A percentile compares a stretch with the other conserved stretches of the same genome.
Evolutionary conservation across 805 yeast genomes (phyloP).

Genomic region (Nadsonia fulvescens): DNA sequence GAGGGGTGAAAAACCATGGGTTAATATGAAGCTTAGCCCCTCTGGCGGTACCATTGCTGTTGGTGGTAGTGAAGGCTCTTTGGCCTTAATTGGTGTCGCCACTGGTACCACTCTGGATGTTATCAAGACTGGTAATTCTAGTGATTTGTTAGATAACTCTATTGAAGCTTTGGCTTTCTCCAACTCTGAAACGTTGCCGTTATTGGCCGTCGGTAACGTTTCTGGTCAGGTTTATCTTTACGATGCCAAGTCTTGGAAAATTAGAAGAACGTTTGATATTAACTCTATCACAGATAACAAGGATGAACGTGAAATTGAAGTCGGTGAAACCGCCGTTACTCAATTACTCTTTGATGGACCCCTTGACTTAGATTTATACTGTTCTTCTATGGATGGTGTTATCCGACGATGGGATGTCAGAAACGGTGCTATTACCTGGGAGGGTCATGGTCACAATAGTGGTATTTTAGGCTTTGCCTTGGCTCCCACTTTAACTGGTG

Average conservation of each 20-base stretch:
- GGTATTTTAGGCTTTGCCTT: slow-evolving; percentile 78
- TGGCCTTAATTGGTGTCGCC: slow-evolving; percentile 60
- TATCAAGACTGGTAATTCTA: slow-evolving; percentile 38
- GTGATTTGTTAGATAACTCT: slow-evolving; percentile 27
- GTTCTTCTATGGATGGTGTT: slow-evolving; percentile 69
- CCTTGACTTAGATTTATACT: slow-evolving; percentile 40
- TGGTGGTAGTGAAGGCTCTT: slow-evolving; percentile 77
- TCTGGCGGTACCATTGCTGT: slow-evolving; percentile 43
- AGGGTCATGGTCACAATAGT: slow-evolving; percentile 83
- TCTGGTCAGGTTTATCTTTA: slow-evolving; percentile 71
- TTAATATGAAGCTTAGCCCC: slow-evolving; percentile 37
- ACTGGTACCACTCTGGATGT: slow-evolving; percentile 52
- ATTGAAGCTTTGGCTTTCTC: slow-evolving; percentile 78
- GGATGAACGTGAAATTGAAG: too few relatives aligned
- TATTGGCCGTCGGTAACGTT: slow-evolving; percentile 78
- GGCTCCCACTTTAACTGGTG: slow-evolving; percentile 43
- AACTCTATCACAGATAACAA: too few relatives aligned
- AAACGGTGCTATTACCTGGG: slow-evolving; percentile 60
- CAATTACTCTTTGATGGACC: slow-evolving; percentile 41
- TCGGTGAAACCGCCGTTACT: slow-evolving; percentile 70
- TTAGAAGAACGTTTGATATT: too few relatives aligned
- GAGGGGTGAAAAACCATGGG: slow-evolving; percentile 83
- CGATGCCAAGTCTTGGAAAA: slow-evolving; percentile 74
- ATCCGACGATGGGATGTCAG: slow-evolving; percentile 80
- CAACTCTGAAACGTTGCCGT: slow-evolving; percentile 30